Conservation (phyloP, 1,284 basidiomycete species). For the Prillingera fragicola region DNA sequence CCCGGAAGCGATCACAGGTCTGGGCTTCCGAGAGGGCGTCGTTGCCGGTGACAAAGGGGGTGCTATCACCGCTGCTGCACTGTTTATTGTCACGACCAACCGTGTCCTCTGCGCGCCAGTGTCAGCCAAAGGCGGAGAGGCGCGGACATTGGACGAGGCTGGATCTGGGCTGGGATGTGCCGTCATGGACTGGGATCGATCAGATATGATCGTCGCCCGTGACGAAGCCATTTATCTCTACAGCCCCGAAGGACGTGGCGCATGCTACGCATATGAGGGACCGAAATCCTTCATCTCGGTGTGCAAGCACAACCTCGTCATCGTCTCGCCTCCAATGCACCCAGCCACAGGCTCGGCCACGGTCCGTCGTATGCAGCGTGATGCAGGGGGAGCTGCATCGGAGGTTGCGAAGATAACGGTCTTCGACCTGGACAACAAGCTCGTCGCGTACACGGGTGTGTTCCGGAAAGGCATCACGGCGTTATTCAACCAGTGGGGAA, state of each 20-base stretch:
- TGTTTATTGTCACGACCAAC: constrained; percentile 85
- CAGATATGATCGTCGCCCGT: constrained; percentile 75
- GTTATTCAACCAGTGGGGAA: constrained; percentile 71
- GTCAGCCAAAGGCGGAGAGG: constrained; percentile 66
- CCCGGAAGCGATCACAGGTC: constrained; percentile 81
- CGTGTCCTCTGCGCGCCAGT: constrained; percentile 62
- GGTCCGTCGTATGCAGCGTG: background rate
- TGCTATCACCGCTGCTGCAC: constrained; percentile 47
- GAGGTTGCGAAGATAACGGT: constrained; percentile 83
- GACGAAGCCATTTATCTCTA: constrained; percentile 91
- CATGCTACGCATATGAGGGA: constrained; percentile 83
- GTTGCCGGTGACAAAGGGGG: constrained; percentile 5
- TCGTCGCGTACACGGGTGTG: constrained; percentile 74
- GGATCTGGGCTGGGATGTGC: constrained; percentile 80
- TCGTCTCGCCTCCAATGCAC: constrained; percentile 77
- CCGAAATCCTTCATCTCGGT: constrained; percentile 56
- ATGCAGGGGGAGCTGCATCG: constrained; percentile 36
- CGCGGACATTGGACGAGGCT: constrained; percentile 70
- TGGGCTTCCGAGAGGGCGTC: constrained; percentile 67
- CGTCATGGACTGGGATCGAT: constrained; percentile 64
- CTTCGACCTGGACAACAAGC: constrained; percentile 89
- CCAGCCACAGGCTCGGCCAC: constrained; percentile 56
- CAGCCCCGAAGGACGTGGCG: constrained; percentile 72
- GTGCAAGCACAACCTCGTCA: constrained; percentile 74
- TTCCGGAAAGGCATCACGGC: constrained; percentile 74